phyloP scores from a whole-genome alignment of 768 basidiomycete species.

The Calocybe indica region DNA sequence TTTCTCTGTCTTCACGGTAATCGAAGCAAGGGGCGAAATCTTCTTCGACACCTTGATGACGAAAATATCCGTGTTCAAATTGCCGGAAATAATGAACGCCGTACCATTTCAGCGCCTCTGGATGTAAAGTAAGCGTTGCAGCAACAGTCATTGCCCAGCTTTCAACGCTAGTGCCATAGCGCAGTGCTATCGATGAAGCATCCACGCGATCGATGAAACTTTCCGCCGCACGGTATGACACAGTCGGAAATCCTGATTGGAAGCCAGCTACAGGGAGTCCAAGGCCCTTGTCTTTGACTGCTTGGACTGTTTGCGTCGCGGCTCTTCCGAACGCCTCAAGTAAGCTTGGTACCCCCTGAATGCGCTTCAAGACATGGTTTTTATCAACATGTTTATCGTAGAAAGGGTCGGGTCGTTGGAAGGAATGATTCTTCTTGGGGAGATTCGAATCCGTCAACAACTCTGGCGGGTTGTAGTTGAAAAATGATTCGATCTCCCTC shows the following conservation, averaged over 20 bases:
- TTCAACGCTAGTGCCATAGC: background rate
- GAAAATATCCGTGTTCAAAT: background rate
- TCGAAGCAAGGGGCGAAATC: background rate
- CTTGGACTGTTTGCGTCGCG: too few relatives aligned
- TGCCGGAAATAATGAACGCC: background rate
- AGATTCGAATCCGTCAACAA: too few relatives aligned
- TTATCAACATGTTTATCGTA: constrained; percentile 1
- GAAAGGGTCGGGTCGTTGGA: background rate
- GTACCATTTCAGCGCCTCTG: background rate
- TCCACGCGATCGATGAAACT: background rate
- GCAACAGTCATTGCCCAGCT: background rate
- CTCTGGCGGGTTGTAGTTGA: too few relatives aligned
- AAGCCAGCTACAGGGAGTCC: too few relatives aligned
- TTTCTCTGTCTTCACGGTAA: background rate
- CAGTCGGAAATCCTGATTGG: too few relatives aligned
- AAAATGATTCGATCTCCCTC: too few relatives aligned
- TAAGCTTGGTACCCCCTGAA: background rate
- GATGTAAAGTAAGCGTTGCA: background rate
- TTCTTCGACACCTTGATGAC: background rate
- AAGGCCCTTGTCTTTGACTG: too few relatives aligned
- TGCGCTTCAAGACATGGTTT: background rate
- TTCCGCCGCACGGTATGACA: background rate
- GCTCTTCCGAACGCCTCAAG: background rate
- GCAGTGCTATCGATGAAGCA: background rate
- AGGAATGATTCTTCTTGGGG: too few relatives aligned